A percentile compares a stretch with the other conserved stretches of the same genome.
phyloP scores from a whole-genome alignment of 768 basidiomycete genomes.

The Astraeus odoratus region DNA sequence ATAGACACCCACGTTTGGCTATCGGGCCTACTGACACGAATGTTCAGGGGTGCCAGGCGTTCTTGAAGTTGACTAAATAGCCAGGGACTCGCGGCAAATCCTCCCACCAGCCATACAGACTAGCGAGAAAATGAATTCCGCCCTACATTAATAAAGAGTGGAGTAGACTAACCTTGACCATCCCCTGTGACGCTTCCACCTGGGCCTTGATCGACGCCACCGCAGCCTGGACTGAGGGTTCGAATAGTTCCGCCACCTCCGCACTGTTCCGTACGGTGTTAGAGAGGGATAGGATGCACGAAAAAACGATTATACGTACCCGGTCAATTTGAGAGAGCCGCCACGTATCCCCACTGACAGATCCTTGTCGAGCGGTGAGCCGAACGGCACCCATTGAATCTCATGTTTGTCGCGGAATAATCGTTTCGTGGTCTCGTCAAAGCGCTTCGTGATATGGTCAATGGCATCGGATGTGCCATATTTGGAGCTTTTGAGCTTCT shows the following conservation, averaged over 20 bases:
- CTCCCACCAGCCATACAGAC: slow-evolving; percentile 82
- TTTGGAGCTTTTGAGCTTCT: slow-evolving; percentile 65
- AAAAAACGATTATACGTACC: slow-evolving; percentile 38
- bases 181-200: slow-evolving; percentile 59
- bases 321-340: slow-evolving; percentile 66
- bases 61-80: slow-evolving; percentile 70
- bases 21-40: slow-evolving; percentile 69
- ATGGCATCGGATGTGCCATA: slow-evolving; percentile 66
- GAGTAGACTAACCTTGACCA: slow-evolving; percentile 46
- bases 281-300: neutral
- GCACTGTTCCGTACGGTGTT: slow-evolving; percentile 15
- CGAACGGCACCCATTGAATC: slow-evolving; percentile 67
- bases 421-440: slow-evolving; percentile 79
- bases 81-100: slow-evolving; percentile 80
- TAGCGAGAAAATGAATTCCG: slow-evolving; percentile 21
- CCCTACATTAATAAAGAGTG: neutral
- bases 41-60: slow-evolving; percentile 45
- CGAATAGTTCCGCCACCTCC: slow-evolving; percentile 67
- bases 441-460: slow-evolving; percentile 73
- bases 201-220: slow-evolving; percentile 62
- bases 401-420: slow-evolving; percentile 65
- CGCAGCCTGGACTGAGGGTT: slow-evolving; percentile 73
- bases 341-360: slow-evolving; percentile 57
- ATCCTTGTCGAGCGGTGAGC: slow-evolving; percentile 75
- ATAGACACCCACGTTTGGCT: slow-evolving; percentile 57